Evolutionary conservation across 768 basidiomycete species (phyloP), one percentile per base, ranked within the genome.

Genomic region (Guyanaporus albipodus): DNA sequence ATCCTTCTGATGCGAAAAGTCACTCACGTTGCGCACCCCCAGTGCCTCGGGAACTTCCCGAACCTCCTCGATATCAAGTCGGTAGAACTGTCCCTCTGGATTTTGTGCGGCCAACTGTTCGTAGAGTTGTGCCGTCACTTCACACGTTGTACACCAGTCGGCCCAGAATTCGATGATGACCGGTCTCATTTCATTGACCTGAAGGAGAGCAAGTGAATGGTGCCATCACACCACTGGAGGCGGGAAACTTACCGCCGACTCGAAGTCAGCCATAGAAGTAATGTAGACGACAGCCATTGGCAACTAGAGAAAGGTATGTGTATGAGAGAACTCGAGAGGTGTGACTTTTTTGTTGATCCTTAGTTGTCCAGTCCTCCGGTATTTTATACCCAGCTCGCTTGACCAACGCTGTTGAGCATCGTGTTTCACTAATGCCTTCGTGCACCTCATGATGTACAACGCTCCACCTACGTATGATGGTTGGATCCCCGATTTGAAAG

Each of bases 101-200:
- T 65, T 55, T 58, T 63, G 58, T 7, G 51, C 53, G 38, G 62
- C 58, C 52, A 64, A 24, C 44, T 48, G 54, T 47, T 63, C 45
- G 36, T 59, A 64, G 9, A 61, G 17, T 6, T 49, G 10, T 31
- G 63, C 44, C 54, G 43, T 56, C 8, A 47, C 19, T 33, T 46
- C 50, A 42, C 62, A 66, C n/a, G 59, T 55, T 27, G 17, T 15
- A 21, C 62, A 64, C 62, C 62, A 64, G 11, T 65, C 61, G 42
- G 62, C 62, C 62, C 62, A 66, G 56, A 65, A 64, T 40, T 64
- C 63, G 18, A 64, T 55, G 46, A 64, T 55, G 42, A 40, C 63
- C 8, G 63, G 63, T 46, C 48, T 42, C 21, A 52, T 40, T 23
- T 49, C 26, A 28, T 44, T 63, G 34, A 57, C 49, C 62, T 64